A percentile compares a stretch with the other conserved stretches of the same genome.
phyloP scores from a whole-genome alignment of 2,329 filamentous ascomycete genomes.

The Xylaria sp. region DNA sequence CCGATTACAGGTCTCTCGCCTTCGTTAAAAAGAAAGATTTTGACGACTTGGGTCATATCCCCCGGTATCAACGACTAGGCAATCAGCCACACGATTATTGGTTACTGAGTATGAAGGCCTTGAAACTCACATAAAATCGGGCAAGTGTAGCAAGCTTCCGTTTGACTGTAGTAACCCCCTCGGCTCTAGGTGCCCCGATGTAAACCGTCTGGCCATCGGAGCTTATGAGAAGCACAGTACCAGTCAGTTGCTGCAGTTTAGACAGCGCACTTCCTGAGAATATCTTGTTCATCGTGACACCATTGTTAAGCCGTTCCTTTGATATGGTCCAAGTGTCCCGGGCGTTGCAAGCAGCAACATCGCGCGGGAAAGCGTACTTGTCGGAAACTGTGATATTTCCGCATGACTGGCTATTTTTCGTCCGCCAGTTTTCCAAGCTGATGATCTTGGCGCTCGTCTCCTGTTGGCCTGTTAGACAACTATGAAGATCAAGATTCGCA shows the following conservation, averaged over 20 bases:
- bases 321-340: conserved; percentile 29
- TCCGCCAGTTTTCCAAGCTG: conserved; percentile 15
- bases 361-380: conserved; percentile 25
- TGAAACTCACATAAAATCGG: conserved; percentile 32
- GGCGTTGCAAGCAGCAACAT: conserved; percentile 19
- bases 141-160: conserved; percentile 32
- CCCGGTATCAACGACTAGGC: conserved; percentile 1
- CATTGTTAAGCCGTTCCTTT: neutral
- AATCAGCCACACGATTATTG: neutral
- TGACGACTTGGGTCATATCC: conserved; percentile 1
- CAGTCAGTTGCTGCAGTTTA: conserved; percentile 26
- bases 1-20: conserved; percentile 16
- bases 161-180: conserved; percentile 17
- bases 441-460: conserved; percentile 1
- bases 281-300: conserved; percentile 4
- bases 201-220: conserved; percentile 22
- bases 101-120: neutral
- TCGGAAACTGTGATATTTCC: neutral
- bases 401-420: neutral
- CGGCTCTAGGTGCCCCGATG: conserved; percentile 29
- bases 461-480: conserved; percentile 2
- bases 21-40: conserved; percentile 33
- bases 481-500: neutral
- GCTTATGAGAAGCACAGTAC: conserved; percentile 23
- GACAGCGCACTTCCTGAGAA: conserved; percentile 17